Evolutionary conservation across 2,329 filamentous ascomycete species (phyloP).

Genomic region (Pseudocercospora cruenta): DNA sequence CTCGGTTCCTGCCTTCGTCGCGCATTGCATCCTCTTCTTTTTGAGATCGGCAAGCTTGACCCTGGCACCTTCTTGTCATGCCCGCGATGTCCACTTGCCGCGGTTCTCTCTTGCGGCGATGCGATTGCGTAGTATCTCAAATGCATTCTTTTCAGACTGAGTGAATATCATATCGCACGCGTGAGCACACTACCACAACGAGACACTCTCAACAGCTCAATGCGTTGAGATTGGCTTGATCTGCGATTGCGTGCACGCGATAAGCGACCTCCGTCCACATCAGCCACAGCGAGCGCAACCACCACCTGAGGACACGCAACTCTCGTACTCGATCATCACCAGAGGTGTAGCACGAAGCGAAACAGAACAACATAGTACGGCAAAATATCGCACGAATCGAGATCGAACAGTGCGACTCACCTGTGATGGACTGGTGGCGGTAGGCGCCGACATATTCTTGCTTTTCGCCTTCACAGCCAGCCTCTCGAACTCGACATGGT

Average conservation of each 20-base stretch:
- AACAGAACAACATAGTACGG: neutral
- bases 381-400: neutral
- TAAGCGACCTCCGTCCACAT: neutral
- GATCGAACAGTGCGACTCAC: neutral
- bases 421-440: constrained; percentile 14
- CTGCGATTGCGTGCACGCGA: neutral
- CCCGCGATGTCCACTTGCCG: neutral
- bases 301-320: neutral
- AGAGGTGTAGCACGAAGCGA: neutral
- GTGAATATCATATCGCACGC: too few species aligned
- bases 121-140: neutral
- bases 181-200: neutral
- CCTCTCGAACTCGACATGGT: constrained; percentile 25
- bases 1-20: neutral
- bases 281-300: constrained; percentile 3
- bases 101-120: neutral
- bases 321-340: neutral
- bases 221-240: neutral
- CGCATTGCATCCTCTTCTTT: neutral
- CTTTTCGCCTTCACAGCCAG: neutral
- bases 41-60: neutral
- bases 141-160: too few species aligned
- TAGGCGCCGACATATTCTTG: neutral
- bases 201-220: neutral
- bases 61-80: neutral